Conservation (phyloP, 768 basidiomycete species). For the Mycena latifolia region DNA sequence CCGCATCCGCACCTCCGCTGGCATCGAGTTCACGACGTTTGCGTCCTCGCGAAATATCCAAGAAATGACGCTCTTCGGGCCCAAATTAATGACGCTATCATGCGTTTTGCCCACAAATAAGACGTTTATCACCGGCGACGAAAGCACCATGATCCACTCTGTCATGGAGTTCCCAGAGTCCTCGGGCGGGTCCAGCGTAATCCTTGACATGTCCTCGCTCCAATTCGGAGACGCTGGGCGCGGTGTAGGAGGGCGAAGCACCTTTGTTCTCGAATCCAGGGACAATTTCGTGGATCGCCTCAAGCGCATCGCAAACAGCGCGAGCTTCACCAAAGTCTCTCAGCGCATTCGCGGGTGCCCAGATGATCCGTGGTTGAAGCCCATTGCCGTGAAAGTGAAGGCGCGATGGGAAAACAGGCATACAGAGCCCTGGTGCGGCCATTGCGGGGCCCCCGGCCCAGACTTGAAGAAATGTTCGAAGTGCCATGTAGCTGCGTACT, state of each 20-base stretch:
- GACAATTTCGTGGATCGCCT: constrained; percentile 16
- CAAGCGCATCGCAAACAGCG: neutral
- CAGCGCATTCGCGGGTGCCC: neutral
- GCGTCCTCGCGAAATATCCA: constrained; percentile 16
- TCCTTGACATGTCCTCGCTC: constrained; percentile 35
- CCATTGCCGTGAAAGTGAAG: constrained; percentile 30
- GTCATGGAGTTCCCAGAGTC: constrained; percentile 27
- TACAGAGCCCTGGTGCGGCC: constrained; percentile 30
- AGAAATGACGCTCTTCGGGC: constrained; percentile 23
- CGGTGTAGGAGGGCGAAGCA: constrained; percentile 24
- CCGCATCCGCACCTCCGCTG: constrained; percentile 30
- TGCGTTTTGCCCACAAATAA: constrained; percentile 9
- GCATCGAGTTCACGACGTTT: constrained; percentile 24
- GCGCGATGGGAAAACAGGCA: constrained; percentile 26
- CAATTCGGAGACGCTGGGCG: constrained; percentile 38
- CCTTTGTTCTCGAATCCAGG: constrained; percentile 27
- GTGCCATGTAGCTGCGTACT: constrained; percentile 27
- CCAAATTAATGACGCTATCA: constrained; percentile 21
- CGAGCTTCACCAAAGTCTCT: neutral
- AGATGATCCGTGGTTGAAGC: constrained; percentile 26
- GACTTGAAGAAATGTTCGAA: constrained; percentile 20
- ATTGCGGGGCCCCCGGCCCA: constrained; percentile 30
- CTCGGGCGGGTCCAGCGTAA: neutral
- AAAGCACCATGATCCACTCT: constrained; percentile 31
- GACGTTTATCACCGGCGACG: constrained; percentile 29